Conservation (phyloP, 2,329 filamentous ascomycete genomes). For the Cercospora brassicicola region DNA sequence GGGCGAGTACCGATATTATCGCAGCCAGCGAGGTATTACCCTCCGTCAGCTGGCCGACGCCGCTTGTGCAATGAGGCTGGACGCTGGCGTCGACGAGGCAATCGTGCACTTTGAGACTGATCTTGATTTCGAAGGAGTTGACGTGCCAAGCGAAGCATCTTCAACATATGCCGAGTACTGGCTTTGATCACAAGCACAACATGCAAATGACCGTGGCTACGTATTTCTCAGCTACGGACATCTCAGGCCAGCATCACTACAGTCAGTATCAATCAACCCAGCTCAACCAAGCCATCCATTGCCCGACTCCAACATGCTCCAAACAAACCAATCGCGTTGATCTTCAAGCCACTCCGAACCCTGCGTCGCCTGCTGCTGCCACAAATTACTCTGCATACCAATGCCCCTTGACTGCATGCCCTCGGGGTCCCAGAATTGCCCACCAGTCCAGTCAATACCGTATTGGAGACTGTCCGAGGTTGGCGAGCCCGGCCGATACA, state of each 20-base stretch:
- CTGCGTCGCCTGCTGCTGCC: neutral
- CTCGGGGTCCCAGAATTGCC: neutral
- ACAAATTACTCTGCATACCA: neutral
- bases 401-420: neutral
- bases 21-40: slow-evolving; percentile 9
- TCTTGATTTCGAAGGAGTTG: slow-evolving; percentile 5
- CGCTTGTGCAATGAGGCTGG: slow-evolving; percentile 16
- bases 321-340: neutral
- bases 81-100: slow-evolving; percentile 12
- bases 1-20: slow-evolving; percentile 14
- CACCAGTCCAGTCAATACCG: neutral
- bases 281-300: neutral
- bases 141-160: neutral
- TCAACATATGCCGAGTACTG: slow-evolving; percentile 6
- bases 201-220: neutral
- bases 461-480: neutral
- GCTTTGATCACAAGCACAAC: neutral
- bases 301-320: neutral
- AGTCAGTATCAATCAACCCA: neutral
- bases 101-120: slow-evolving; percentile 20
- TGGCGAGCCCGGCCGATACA: neutral
- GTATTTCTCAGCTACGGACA: neutral
- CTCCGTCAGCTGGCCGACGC: slow-evolving; percentile 15
- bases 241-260: neutral
- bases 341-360: neutral